Base-by-base conservation (phyloP, 2,329 filamentous ascomycete genomes). In the Gaeumannomyces tritici region DNA sequence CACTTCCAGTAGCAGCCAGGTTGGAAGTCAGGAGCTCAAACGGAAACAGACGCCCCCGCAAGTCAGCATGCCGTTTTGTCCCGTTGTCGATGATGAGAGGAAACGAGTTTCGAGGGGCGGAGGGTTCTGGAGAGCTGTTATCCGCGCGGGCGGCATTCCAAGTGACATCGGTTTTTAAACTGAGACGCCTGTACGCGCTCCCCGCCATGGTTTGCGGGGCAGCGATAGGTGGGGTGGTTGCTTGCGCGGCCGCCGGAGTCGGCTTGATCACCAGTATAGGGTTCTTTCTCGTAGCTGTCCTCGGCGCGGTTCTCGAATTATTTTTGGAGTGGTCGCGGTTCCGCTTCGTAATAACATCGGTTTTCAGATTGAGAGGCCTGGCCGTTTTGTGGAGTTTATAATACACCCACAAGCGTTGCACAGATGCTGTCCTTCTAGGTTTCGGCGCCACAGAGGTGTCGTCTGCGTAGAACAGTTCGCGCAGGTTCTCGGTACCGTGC, bases 391-490 rank as follows among this genome's bases (percentile, higher is more conserved):
- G 95, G 21, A 99, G 83, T 76, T 99, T 97, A 68, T 96, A 74
- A 76, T 98, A 99, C 55, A 99, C 77, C 95, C 95, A 72, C 95
- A 99, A n/a, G 95, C 95, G 75, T 99, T 99, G 78, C 95, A 99
- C 3, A 99, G 81, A 4, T 95, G 95, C 71, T 98, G 93, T 0
- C 95, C 95, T 74, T 99, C 95, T 0, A 95, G 95, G 71, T 99
- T 98, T 61, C 95, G 89, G 65, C 95, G 87, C 95, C 95, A 99
- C 55, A 99, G 79, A 11, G 95, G 95, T 0, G 95, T 99, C 0
- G 95, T 99, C 73, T 98, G 95, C 0, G 95, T 99, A 73, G 96
- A 97, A 77, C 95, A 99, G 73, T 99, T 99, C 59, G 89, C 92
- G 72, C 89, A 93, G 3, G 89, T 92, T 1, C 89, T 92, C 9